phyloP scores from a whole-genome alignment of 1,284 basidiomycete genomes.

The Austropuccinia psidii region DNA sequence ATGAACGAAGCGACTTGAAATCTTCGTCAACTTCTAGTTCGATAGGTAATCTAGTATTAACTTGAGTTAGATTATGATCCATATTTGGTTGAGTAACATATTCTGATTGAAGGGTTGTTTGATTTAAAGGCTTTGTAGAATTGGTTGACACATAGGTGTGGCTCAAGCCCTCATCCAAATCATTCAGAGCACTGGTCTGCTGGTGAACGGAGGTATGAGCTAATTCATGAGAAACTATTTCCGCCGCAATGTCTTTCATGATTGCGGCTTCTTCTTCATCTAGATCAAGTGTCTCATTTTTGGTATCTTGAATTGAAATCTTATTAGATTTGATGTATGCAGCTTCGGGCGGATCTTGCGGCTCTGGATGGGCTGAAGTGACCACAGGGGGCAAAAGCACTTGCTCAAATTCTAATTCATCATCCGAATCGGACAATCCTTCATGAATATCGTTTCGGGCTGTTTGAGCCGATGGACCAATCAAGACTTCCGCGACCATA shows the following conservation, averaged over 20 bases:
- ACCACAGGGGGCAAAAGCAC: constrained; percentile 38
- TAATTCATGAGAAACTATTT: neutral
- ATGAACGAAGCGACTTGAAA: neutral
- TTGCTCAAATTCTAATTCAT: constrained; percentile 44
- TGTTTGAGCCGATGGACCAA: neutral
- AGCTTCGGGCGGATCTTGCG: neutral
- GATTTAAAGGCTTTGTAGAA: neutral
- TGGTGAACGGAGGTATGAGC: neutral
- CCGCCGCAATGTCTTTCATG: constrained; percentile 17
- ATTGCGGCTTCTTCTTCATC: constrained; percentile 25
- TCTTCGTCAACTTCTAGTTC: constrained; percentile 33
- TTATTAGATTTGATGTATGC: constrained; percentile 1
- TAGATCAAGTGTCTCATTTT: neutral
- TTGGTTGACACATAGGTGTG: neutral
- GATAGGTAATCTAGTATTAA: neutral
- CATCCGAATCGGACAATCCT: constrained; percentile 40
- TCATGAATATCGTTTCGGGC: constrained; percentile 33
- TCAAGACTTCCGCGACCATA: constrained; percentile 6
- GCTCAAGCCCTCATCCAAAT: constrained; percentile 30
- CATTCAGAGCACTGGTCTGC: neutral
- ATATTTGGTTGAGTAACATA: neutral
- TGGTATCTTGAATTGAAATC: neutral
- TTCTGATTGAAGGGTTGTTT: neutral
- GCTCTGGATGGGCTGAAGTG: neutral
- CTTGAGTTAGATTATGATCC: neutral